phyloP scores from a whole-genome alignment of 306 rosid genomes.

The Trichosanthes truncata region DNA sequence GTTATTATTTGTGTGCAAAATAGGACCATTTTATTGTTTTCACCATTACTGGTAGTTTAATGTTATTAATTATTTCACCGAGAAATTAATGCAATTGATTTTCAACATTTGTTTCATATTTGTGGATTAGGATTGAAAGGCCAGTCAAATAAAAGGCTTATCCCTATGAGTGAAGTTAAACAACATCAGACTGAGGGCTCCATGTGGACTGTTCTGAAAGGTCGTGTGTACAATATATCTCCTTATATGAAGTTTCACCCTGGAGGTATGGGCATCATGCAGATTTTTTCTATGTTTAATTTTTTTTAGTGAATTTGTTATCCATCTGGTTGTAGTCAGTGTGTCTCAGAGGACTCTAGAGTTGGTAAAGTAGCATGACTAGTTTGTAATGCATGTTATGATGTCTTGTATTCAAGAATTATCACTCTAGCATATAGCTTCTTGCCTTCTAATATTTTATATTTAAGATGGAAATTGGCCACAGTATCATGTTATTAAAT shows the following conservation, averaged over 20 bases:
- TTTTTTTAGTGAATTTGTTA: not conserved
- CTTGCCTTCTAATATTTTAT: not conserved
- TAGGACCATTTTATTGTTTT: not conserved
- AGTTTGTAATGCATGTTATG: not conserved
- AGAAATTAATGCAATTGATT: not conserved
- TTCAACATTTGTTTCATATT: constrained; percentile 2
- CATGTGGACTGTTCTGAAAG: constrained; percentile 96
- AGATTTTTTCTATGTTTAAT: constrained; percentile 2
- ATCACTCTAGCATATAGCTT: not conserved
- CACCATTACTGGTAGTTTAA: not conserved
- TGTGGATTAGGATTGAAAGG: constrained; percentile 61
- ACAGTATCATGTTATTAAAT: not conserved
- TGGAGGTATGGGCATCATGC: constrained; percentile 54
- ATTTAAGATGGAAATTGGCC: not conserved
- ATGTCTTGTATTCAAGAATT: not conserved
- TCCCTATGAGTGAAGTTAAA: constrained; percentile 75
- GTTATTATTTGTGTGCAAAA: not conserved
- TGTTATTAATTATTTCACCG: not conserved
- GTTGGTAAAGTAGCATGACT: not conserved
- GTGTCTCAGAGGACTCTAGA: not conserved
- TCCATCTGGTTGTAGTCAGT: not conserved
- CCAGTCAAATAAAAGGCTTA: constrained; percentile 75
- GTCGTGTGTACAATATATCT: constrained; percentile 75
- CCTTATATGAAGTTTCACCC: constrained; percentile 94
- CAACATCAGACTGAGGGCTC: constrained; percentile 63